phyloP scores from a whole-genome alignment of 768 basidiomycete species.

The Royoungia palumana region DNA sequence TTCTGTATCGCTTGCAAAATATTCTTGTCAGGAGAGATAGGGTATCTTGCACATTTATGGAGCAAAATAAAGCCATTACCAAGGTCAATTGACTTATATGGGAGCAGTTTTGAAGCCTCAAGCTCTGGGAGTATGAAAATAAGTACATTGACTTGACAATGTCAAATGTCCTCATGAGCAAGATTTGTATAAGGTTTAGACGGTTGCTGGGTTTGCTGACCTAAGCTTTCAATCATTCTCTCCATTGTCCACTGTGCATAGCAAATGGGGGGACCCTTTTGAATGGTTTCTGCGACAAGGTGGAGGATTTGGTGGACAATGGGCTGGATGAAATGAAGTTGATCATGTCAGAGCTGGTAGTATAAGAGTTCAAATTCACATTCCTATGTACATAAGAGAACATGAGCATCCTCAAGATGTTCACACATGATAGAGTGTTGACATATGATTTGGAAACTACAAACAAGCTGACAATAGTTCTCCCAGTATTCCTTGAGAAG shows the following conservation, averaged over 20 bases:
- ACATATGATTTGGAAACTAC: conserved; percentile 16
- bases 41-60: too few relatives aligned
- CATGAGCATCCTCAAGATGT: conserved; percentile 9
- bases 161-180: conserved; percentile 18
- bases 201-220: conserved; percentile 23
- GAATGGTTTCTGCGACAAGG: conserved; percentile 18
- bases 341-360: conserved; percentile 17
- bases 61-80: conserved; percentile 23
- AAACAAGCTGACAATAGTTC: conserved; percentile 21
- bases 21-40: too few relatives aligned
- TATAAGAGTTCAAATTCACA: conserved; percentile 30
- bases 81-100: conserved; percentile 11
- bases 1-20: too few relatives aligned
- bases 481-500: conserved; percentile 15
- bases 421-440: conserved; percentile 19
- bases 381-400: conserved; percentile 16
- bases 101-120: too few relatives aligned
- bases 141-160: conserved; percentile 19
- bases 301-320: conserved; percentile 27
- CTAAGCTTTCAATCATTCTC: conserved; percentile 26
- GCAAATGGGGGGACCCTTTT: conserved; percentile 20
- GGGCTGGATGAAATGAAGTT: conserved; percentile 28
- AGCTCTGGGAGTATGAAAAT: too few relatives aligned
- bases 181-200: conserved; percentile 27
- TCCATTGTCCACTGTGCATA: conserved; percentile 33